Conservation (phyloP, 163 green algal genomes). For the Trebouxia gelatinosa region DNA sequence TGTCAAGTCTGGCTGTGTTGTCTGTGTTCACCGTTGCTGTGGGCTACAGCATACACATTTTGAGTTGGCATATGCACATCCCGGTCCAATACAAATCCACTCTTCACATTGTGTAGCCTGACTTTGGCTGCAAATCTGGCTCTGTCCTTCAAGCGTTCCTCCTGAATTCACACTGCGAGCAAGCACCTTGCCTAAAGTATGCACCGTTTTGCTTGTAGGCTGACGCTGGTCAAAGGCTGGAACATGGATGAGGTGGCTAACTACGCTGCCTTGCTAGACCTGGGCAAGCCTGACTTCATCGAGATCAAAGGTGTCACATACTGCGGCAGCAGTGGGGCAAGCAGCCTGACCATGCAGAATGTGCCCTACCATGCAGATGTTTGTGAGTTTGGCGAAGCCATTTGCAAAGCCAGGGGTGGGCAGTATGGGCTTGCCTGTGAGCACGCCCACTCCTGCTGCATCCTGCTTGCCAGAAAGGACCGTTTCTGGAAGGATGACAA, state of each 20-base stretch:
- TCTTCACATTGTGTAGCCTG: no score
- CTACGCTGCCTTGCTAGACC: constrained; percentile 66
- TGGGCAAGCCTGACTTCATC: constrained; percentile 80
- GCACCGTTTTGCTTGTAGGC: no score
- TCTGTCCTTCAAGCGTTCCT: no score
- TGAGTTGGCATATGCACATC: no score
- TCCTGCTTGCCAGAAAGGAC: constrained; percentile 67
- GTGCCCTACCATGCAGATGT: constrained; percentile 82
- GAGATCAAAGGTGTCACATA: constrained; percentile 79
- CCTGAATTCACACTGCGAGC: no score
- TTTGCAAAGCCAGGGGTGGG: constrained; percentile 53
- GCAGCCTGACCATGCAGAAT: constrained; percentile 77
- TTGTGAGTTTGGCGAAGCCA: constrained; percentile 60
- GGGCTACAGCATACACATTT: no score
- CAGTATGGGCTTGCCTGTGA: constrained; percentile 81
- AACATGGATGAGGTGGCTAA: constrained; percentile 72
- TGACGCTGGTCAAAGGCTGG: constrained; percentile 80
- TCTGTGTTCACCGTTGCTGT: no score
- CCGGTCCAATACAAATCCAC: no score
- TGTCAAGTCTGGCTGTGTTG: no score
- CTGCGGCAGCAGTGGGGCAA: constrained; percentile 49
- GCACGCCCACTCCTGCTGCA: constrained; percentile 81
- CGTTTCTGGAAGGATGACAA: constrained; percentile 55
- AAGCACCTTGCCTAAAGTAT: no score
- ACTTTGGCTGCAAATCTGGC: no score